Evolutionary conservation across 108 stramenopile genomes (phyloP).

Genomic region (Licmophora abbreviata): DNA sequence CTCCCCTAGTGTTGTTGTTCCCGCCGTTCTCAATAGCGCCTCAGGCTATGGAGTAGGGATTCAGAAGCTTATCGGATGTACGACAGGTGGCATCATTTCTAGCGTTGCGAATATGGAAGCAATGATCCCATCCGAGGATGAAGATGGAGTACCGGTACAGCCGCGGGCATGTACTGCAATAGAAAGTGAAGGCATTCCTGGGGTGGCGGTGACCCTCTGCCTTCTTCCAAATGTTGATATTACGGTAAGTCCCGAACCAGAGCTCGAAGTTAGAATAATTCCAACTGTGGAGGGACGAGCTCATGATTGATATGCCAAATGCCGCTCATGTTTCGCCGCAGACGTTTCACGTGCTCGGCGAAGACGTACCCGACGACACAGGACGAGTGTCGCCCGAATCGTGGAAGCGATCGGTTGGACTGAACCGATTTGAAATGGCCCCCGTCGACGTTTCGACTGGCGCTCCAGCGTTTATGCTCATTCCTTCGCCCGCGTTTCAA

Average conservation of each 20-base stretch:
- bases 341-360: constrained; percentile 52
- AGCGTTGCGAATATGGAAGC: constrained; percentile 13
- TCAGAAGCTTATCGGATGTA: constrained; percentile 55
- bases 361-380: constrained; percentile 58
- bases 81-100: constrained; percentile 64
- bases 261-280: not conserved
- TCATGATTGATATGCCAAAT: not conserved
- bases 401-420: constrained; percentile 42
- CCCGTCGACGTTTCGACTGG: constrained; percentile 16
- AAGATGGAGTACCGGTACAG: not conserved
- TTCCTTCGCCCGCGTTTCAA: constrained; percentile 69
- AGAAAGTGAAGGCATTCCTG: constrained; percentile 67
- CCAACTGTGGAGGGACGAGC: not conserved
- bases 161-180: constrained; percentile 24
- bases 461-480: constrained; percentile 42
- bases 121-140: constrained; percentile 1
- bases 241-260: constrained; percentile 5
- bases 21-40: constrained; percentile 31
- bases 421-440: constrained; percentile 11
- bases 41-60: constrained; percentile 20
- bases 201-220: constrained; percentile 46
- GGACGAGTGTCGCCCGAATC: constrained; percentile 12
- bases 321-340: constrained; percentile 1
- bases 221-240: constrained; percentile 61
- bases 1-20: constrained; percentile 24